Evolutionary conservation across 2,329 filamentous ascomycete genomes (phyloP).

Genomic region (Colletotrichum euphorbiae): DNA sequence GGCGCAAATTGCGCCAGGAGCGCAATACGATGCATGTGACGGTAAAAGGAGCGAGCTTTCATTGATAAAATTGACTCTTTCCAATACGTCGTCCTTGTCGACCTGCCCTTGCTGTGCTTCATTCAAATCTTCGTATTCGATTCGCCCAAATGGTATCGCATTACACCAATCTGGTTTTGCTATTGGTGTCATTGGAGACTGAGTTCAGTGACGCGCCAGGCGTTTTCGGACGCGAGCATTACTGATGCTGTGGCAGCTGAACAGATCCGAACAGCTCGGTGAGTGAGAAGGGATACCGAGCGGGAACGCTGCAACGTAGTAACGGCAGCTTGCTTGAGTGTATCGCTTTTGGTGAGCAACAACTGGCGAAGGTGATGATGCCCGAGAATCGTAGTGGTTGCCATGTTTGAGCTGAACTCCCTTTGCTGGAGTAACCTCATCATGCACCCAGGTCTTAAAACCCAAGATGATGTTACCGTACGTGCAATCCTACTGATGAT

Average conservation of each 20-base stretch:
- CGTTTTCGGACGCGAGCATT: conserved; percentile 9
- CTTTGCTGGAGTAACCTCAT: too few relatives aligned
- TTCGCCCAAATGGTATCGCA: neutral
- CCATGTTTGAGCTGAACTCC: neutral
- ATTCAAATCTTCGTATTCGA: neutral
- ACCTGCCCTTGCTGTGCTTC: too few relatives aligned
- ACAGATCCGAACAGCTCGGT: conserved; percentile 16
- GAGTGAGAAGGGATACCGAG: neutral
- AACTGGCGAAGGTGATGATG: neutral
- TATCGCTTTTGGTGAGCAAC: neutral
- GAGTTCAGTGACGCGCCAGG: neutral
- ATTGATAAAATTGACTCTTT: too few relatives aligned
- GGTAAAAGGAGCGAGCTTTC: neutral
- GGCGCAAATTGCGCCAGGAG: neutral
- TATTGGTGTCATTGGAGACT: neutral
- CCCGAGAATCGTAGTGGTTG: neutral
- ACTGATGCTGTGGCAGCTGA: conserved; percentile 4
- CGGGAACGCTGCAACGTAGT: neutral
- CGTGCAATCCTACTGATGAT: too few relatives aligned
- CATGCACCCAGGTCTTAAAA: too few relatives aligned
- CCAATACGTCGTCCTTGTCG: too few relatives aligned
- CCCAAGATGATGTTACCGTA: too few relatives aligned
- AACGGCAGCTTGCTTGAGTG: neutral
- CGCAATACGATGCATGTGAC: conserved; percentile 2
- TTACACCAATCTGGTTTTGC: neutral